These are phyloP conservation scores for Trametes meyenii DNA, from an alignment of 768 basidiomycete genomes.

Conservation along the genomic window DNA sequence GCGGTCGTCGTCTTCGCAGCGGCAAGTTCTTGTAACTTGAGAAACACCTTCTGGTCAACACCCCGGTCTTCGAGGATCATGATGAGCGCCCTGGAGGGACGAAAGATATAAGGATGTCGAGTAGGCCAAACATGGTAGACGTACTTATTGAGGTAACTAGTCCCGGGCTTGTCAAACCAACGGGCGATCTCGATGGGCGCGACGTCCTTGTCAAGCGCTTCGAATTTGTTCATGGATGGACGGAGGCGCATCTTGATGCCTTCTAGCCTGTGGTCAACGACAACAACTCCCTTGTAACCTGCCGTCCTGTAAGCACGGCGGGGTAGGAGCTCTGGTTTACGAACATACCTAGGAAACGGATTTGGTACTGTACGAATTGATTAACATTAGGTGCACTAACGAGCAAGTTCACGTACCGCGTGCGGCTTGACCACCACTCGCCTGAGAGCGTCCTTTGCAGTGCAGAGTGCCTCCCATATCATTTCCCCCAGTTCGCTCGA, in stretches of 20 bases:
- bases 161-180: conserved; percentile 60
- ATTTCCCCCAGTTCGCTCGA: conserved; percentile 55
- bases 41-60: conserved; percentile 58
- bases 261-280: conserved; percentile 49
- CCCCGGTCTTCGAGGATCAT: conserved; percentile 81
- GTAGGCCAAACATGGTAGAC: neutral
- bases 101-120: neutral
- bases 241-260: conserved; percentile 73
- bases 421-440: conserved; percentile 47
- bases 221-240: conserved; percentile 77
- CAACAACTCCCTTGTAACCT: neutral
- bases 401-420: conserved; percentile 50
- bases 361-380: conserved; percentile 58
- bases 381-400: conserved; percentile 26
- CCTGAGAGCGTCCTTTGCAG: conserved; percentile 38
- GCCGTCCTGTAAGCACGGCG: neutral
- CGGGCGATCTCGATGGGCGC: conserved; percentile 77
- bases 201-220: conserved; percentile 44
- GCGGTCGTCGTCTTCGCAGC: conserved; percentile 62
- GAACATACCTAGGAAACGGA: conserved; percentile 68
- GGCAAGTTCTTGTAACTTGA: conserved; percentile 61
- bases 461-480: conserved; percentile 63
- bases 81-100: conserved; percentile 57
- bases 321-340: neutral
- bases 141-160: conserved; percentile 74